A percentile compares a stretch with the other conserved stretches of the same genome.
Evolutionary conservation across 2,329 filamentous ascomycete genomes (phyloP).

Genomic region (Grosmannia huntii): DNA sequence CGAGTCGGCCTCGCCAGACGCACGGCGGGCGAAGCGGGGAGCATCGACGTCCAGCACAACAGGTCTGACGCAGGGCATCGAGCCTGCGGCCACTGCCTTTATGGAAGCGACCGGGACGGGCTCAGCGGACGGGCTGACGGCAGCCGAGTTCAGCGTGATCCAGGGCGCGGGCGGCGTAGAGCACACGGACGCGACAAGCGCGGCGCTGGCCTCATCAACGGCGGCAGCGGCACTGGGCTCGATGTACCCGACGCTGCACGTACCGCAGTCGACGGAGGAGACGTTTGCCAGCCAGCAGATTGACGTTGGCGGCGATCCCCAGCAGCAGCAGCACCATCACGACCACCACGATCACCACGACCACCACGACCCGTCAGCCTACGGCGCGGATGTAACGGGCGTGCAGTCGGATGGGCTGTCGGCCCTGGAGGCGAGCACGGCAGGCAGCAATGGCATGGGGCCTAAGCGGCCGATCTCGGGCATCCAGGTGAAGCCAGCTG

Average conservation of each 20-base stretch:
- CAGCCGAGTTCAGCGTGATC: constrained; percentile 43
- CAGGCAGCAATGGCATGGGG: constrained; percentile 10
- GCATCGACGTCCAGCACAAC: constrained; percentile 26
- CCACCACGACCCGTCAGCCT: constrained; percentile 11
- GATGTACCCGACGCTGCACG: constrained; percentile 47
- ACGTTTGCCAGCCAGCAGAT: constrained; percentile 41
- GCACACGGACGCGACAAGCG: constrained; percentile 35
- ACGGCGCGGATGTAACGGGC: constrained; percentile 23
- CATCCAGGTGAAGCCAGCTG: constrained; percentile 55
- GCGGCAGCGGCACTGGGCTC: constrained; percentile 44
- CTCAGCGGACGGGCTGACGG: constrained; percentile 24
- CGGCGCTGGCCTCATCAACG: constrained; percentile 43
- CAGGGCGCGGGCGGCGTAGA: constrained; percentile 37
- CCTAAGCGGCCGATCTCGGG: constrained; percentile 8
- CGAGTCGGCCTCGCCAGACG: constrained; percentile 34
- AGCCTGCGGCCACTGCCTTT: constrained; percentile 35
- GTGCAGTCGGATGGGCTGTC: constrained; percentile 16
- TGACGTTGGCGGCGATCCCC: constrained; percentile 17
- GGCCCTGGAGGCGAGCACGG: constrained; percentile 12
- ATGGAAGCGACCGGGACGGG: constrained; percentile 36
- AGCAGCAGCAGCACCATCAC: constrained; percentile 20
- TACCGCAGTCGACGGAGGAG: constrained; percentile 45
- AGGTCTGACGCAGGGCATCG: constrained; percentile 11
- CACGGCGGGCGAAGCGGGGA: constrained; percentile 36
- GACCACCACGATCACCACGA: too few relatives aligned